A percentile compares a stretch with the other conserved stretches of the same genome.
Evolutionary conservation across 768 basidiomycete species (phyloP).

Genomic region (Fistulinella prunicolor): DNA sequence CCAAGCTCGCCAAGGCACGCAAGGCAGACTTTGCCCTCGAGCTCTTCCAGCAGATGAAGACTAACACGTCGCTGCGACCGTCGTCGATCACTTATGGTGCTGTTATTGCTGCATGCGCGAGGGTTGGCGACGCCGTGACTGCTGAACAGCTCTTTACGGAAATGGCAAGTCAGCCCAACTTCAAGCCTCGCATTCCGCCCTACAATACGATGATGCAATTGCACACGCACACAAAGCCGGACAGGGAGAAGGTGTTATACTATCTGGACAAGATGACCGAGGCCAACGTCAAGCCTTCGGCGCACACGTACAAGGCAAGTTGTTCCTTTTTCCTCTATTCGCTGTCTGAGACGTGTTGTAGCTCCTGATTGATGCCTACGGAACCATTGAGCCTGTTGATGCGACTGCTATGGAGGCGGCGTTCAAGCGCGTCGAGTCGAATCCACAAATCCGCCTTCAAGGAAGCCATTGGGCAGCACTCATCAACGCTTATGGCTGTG

Average conservation of each 20-base stretch:
- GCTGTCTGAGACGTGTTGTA: constrained; percentile 25
- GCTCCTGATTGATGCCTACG: constrained; percentile 89
- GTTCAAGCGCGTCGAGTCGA: constrained; percentile 58
- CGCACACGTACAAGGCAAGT: constrained; percentile 90
- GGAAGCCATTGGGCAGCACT: constrained; percentile 79
- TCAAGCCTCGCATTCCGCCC: constrained; percentile 88
- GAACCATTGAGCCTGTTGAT: constrained; percentile 80
- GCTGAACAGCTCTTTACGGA: constrained; percentile 84
- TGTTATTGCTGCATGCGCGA: constrained; percentile 88
- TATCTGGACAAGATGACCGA: constrained; percentile 67
- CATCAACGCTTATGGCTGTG: constrained; percentile 87
- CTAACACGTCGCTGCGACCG: constrained; percentile 48
- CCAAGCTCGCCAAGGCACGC: constrained; percentile 90
- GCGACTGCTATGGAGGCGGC: constrained; percentile 64
- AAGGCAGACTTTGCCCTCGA: constrained; percentile 88
- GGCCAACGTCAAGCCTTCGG: constrained; percentile 68
- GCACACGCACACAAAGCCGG: constrained; percentile 87
- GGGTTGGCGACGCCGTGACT: constrained; percentile 82
- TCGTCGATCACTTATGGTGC: constrained; percentile 94
- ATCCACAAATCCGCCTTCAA: constrained; percentile 29
- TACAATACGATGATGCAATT: constrained; percentile 99
- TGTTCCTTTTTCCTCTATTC: background rate
- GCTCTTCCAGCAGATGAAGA: constrained; percentile 87
- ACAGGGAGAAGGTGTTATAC: constrained; percentile 68
- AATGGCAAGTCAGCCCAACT: constrained; percentile 71